These are phyloP conservation scores for Dentipellis fragilis DNA, from an alignment of 768 basidiomycete genomes.

Conservation along the genomic window DNA sequence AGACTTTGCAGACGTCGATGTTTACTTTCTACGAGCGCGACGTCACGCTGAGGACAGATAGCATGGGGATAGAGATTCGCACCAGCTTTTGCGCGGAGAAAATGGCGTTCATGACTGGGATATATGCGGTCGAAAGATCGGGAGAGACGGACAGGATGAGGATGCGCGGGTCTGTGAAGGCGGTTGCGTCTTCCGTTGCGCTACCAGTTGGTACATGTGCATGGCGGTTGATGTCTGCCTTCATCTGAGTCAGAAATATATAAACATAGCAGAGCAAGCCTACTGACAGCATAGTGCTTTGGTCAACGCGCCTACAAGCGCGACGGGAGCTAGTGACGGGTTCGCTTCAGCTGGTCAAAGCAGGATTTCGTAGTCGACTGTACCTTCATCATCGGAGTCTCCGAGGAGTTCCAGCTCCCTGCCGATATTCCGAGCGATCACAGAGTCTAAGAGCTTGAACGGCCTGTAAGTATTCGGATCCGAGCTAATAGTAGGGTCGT, in stretches of 20 bases:
- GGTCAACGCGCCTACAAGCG: conserved; percentile 80
- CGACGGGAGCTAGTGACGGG: conserved; percentile 39
- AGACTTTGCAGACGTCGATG: conserved; percentile 92
- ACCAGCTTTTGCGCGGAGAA: conserved; percentile 98
- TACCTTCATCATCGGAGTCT: conserved; percentile 42
- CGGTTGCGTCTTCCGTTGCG: conserved; percentile 21
- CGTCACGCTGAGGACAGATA: too few relatives aligned
- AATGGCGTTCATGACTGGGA: conserved; percentile 98
- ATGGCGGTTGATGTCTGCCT: conserved; percentile 57
- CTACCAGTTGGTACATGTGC: conserved; percentile 24
- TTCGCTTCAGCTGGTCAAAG: conserved; percentile 1
- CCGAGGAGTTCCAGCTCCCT: conserved; percentile 48
- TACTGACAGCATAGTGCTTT: conserved; percentile 84
- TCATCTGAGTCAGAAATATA: conserved; percentile 22
- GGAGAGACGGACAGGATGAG: conserved; percentile 86
- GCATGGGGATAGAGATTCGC: conserved; percentile 22
- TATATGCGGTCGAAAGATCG: conserved; percentile 83
- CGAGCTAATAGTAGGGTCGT: conserved; percentile 25
- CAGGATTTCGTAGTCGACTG: conserved; percentile 10
- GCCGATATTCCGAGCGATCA: conserved; percentile 50
- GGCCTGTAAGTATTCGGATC: conserved; percentile 81
- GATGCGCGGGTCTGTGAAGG: conserved; percentile 45
- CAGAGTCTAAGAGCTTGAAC: conserved; percentile 68
- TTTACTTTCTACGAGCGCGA: conserved; percentile 70
- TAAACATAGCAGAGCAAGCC: background rate